These are phyloP conservation scores for Lipomyces orientalis DNA, from an alignment of 805 yeast species.

Conservation along the genomic window DNA sequence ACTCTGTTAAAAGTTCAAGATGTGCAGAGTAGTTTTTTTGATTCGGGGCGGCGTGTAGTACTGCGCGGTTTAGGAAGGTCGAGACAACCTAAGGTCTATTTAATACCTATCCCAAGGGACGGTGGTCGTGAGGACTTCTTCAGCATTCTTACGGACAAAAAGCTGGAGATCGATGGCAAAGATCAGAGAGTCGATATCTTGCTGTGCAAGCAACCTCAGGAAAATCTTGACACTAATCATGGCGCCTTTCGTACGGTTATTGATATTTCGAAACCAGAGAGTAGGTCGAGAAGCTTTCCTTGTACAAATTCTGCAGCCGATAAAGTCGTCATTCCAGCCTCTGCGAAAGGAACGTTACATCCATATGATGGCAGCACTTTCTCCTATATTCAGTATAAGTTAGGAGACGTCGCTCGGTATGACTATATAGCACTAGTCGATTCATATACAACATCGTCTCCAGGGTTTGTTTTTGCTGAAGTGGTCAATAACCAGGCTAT, in stretches of 20 bases:
- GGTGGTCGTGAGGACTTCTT: slow-evolving; percentile 31
- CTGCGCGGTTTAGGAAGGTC: slow-evolving; percentile 27
- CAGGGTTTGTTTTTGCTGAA: slow-evolving; percentile 42
- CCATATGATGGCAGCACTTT: slow-evolving; percentile 60
- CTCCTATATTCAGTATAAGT: slow-evolving; percentile 53
- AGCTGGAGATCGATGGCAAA: slow-evolving; percentile 31
- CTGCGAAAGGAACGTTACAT: slow-evolving; percentile 45
- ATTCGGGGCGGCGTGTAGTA: slow-evolving; percentile 24
- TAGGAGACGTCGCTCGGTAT: slow-evolving; percentile 50
- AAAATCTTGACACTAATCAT: slow-evolving; percentile 7
- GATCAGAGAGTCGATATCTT: slow-evolving; percentile 39
- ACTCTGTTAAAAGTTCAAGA: slow-evolving; percentile 35
- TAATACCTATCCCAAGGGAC: slow-evolving; percentile 39
- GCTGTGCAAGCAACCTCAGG: slow-evolving; percentile 37
- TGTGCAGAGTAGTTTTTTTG: slow-evolving; percentile 20
- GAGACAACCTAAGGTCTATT: slow-evolving; percentile 29
- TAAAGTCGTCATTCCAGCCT: slow-evolving; percentile 58
- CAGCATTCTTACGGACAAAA: slow-evolving; percentile 40
- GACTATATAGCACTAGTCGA: slow-evolving; percentile 60
- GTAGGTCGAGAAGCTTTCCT: slow-evolving; percentile 10
- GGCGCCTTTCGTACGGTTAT: slow-evolving; percentile 25
- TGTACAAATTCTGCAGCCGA: slow-evolving; percentile 56
- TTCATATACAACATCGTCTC: slow-evolving; percentile 37
- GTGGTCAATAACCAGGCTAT: slow-evolving; percentile 38
- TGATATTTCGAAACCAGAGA: slow-evolving; percentile 30